Evolutionary conservation across 1,284 basidiomycete species (phyloP), one percentile per base, ranked within the genome.

Genomic region (Ceratobasidium sp.): DNA sequence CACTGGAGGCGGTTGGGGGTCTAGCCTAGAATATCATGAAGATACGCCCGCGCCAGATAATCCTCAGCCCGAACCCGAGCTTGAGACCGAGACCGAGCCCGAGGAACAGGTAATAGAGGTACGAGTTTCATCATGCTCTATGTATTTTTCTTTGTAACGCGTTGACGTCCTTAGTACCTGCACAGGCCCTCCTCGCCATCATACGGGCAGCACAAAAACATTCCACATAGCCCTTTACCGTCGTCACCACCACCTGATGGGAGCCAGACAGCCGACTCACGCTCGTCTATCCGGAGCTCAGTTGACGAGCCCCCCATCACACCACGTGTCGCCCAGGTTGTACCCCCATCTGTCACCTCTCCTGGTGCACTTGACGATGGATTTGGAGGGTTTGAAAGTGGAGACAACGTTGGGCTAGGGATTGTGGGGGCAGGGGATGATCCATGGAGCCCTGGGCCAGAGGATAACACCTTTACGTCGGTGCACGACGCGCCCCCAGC

Each of bases 181-280:
- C 61, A 50, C 41, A 70, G 45, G 65, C 45, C 48, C 16, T 58
- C 21, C 23, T 70, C 48, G 23, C 48, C 65, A 28, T 46, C 65
- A 3, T 41, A 45, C 30, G 65, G 45, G 16, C 53, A 30, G 32
- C 65, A 58, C 28, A 34, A 32, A 6, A 39, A 57, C 39, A 70
- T 70, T 18, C 65, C 65, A 30, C 65, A 70, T 26, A 70, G 65
- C 41, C 65, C 65, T n/a, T 46, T 70, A n/a, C 65, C 65, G 34
- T 57, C 65, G 8, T 70, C 65, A 30, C 65, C 65, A 3, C 65
- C 65, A 30, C 53, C 53, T 5, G 64, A 55, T 21, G 52, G 43
- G 6, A 58, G 65, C 65, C 65, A 70, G 52, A 70, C 65, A 34
- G 55, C 65, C 39, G 53, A 70, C 26, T 70, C 65, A 32, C 65